These are phyloP conservation scores for Neurospora sp. DNA, from an alignment of 2,329 filamentous ascomycete genomes.

Conservation along the genomic window DNA sequence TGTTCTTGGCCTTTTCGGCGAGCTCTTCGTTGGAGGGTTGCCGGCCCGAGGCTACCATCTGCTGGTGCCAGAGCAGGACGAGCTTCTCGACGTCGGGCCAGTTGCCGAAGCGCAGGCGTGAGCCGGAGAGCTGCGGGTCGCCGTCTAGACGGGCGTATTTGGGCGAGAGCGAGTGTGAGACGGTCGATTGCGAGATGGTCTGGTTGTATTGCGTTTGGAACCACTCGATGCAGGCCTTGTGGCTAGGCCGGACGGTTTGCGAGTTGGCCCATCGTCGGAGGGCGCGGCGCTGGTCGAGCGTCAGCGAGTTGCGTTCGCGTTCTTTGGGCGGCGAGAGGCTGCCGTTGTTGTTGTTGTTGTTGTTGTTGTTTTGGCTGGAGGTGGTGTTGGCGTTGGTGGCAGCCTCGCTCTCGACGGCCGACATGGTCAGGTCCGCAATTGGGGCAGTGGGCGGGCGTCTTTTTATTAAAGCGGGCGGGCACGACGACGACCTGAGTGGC, in stretches of 20 bases:
- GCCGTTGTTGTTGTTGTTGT: background rate
- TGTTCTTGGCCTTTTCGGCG: constrained; percentile 50
- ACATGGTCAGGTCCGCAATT: background rate
- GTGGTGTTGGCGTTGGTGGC: background rate
- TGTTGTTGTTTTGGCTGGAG: background rate
- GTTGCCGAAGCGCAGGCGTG: constrained; percentile 51
- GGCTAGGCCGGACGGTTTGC: constrained; percentile 45
- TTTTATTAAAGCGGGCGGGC: background rate
- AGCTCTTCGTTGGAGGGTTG: constrained; percentile 54
- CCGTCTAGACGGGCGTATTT: constrained; percentile 53
- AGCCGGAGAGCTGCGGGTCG: constrained; percentile 52
- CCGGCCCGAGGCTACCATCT: constrained; percentile 40
- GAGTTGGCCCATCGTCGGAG: constrained; percentile 49
- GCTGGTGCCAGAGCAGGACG: constrained; percentile 45
- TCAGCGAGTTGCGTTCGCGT: constrained; percentile 50
- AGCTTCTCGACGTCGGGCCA: constrained; percentile 54
- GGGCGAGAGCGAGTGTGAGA: constrained; percentile 50
- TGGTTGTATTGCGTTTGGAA: constrained; percentile 48
- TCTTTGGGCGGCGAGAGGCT: constrained; percentile 29
- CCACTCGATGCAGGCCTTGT: constrained; percentile 55
- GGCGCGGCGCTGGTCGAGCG: constrained; percentile 51
- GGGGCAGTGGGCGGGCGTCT: background rate
- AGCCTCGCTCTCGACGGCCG: background rate
- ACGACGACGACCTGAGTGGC: background rate
- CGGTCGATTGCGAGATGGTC: constrained; percentile 52